phyloP scores from a whole-genome alignment of 805 yeast species.

The Saccharomycopsis fermentans region DNA sequence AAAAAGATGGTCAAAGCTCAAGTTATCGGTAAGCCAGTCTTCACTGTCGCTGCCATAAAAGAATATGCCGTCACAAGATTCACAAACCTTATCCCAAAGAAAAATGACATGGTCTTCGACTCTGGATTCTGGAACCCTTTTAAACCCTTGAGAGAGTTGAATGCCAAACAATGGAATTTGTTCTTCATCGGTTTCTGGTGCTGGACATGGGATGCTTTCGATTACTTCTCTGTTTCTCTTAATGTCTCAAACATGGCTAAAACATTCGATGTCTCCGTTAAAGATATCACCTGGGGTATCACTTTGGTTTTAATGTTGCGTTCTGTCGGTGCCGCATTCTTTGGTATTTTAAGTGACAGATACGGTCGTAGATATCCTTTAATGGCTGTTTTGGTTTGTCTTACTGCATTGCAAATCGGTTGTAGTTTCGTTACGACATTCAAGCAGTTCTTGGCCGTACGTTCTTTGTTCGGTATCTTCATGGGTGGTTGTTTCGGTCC shows the following conservation, averaged over 20 bases:
- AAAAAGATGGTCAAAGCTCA: not conserved
- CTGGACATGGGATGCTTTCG: slow-evolving; percentile 69
- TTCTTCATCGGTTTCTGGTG: slow-evolving; percentile 50
- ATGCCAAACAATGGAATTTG: slow-evolving; percentile 41
- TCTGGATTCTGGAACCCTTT: slow-evolving; percentile 19
- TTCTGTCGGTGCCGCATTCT: slow-evolving; percentile 54
- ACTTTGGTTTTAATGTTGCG: slow-evolving; percentile 60
- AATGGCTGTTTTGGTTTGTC: slow-evolving; percentile 33
- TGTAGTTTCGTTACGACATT: slow-evolving; percentile 51
- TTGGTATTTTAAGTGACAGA: slow-evolving; percentile 50
- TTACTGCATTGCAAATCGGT: slow-evolving; percentile 49
- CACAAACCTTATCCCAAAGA: slow-evolving; percentile 8
- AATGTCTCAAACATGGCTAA: slow-evolving; percentile 42
- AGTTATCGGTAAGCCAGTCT: not conserved
- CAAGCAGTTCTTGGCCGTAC: slow-evolving; percentile 47
- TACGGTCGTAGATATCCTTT: slow-evolving; percentile 55
- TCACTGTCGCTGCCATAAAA: not conserved
- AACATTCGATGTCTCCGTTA: slow-evolving; percentile 33
- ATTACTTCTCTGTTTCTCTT: slow-evolving; percentile 54
- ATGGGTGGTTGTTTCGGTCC: slow-evolving; percentile 57
- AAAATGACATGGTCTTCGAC: slow-evolving; percentile 7
- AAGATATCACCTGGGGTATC: slow-evolving; percentile 61
- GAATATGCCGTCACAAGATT: slow-evolving; percentile 8
- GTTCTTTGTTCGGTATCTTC: slow-evolving; percentile 50
- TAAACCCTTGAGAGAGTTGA: slow-evolving; percentile 30